phyloP scores from a whole-genome alignment of 1,284 basidiomycete species.

The Tilletia indica region DNA sequence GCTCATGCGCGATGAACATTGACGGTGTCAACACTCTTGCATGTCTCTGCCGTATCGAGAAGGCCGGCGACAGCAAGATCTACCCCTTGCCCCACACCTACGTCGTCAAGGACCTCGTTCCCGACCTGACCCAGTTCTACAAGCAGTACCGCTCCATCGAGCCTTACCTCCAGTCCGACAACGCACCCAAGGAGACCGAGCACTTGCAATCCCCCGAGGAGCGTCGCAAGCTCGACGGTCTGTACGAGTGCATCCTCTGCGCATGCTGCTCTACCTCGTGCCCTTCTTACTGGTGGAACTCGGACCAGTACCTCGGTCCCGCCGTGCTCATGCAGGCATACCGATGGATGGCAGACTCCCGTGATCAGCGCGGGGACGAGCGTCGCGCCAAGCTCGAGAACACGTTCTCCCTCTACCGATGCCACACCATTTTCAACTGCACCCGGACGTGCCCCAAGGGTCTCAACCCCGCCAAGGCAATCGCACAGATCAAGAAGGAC shows the following conservation, averaged over 20 bases:
- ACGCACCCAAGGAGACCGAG: slow-evolving; percentile 63
- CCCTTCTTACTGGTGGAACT: slow-evolving; percentile 95
- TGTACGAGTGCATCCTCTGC: slow-evolving; percentile 72
- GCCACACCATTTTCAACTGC: slow-evolving; percentile 89
- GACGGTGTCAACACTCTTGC: slow-evolving; percentile 93
- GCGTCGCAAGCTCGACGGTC: slow-evolving; percentile 89
- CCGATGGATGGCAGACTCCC: slow-evolving; percentile 95
- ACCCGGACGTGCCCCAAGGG: slow-evolving; percentile 92
- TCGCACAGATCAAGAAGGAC: slow-evolving; percentile 46
- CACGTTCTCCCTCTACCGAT: slow-evolving; percentile 80
- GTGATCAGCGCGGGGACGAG: slow-evolving; percentile 76
- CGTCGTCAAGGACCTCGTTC: slow-evolving; percentile 97
- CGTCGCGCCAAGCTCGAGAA: slow-evolving; percentile 92
- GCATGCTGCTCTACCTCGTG: slow-evolving; percentile 87
- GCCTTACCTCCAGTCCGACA: slow-evolving; percentile 56
- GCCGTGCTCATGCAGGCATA: slow-evolving; percentile 81
- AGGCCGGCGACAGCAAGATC: slow-evolving; percentile 74
- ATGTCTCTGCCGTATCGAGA: slow-evolving; percentile 94
- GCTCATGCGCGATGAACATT: slow-evolving; percentile 98
- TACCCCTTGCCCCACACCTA: slow-evolving; percentile 99
- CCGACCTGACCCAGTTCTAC: slow-evolving; percentile 82
- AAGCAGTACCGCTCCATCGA: slow-evolving; percentile 99
- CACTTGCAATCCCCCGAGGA: slow-evolving; percentile 87
- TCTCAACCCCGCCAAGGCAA: slow-evolving; percentile 65
- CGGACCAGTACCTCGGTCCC: slow-evolving; percentile 95